These are phyloP conservation scores for Ormosia semicastrata DNA, from an alignment of 306 rosid genomes.

Conservation along the genomic window DNA sequence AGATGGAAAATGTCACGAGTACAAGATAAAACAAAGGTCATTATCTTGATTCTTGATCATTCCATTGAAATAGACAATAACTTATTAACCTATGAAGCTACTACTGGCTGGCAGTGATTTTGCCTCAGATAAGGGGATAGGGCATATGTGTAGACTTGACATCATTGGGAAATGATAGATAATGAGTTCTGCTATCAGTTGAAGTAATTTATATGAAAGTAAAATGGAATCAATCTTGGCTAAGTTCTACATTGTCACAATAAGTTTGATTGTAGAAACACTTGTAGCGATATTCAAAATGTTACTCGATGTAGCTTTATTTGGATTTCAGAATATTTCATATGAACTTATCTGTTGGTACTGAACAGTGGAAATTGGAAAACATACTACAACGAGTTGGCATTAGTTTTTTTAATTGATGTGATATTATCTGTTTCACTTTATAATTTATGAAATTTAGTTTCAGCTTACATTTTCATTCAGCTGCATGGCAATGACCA, in stretches of 20 bases:
- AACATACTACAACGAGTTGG: not conserved
- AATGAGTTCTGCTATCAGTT: not conserved
- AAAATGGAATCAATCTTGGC: not conserved
- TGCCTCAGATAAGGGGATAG: not conserved
- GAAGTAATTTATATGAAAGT: not conserved
- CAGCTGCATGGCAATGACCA: not conserved
- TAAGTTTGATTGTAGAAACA: not conserved
- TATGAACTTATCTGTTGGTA: not conserved
- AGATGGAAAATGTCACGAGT: not conserved
- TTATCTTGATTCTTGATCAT: not conserved
- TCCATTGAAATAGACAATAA: not conserved
- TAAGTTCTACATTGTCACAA: not conserved
- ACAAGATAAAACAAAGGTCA: not conserved
- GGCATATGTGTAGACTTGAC: too few species aligned
- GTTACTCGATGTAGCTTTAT: not conserved
- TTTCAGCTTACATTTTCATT: slow-evolving; percentile 1
- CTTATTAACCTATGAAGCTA: not conserved
- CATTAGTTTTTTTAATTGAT: slow-evolving; percentile 4
- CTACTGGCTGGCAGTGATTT: not conserved
- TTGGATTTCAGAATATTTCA: not conserved
- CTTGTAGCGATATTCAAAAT: not conserved
- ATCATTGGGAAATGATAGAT: too few species aligned
- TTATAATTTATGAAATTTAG: not conserved
- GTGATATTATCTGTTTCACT: not conserved
- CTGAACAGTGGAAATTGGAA: not conserved